Percentiles rank a stretch among this genome's conserved stretches.
These are phyloP conservation scores for Silybum marianum DNA, from an alignment of 129 eudicot species.

Conservation along the genomic window DNA sequence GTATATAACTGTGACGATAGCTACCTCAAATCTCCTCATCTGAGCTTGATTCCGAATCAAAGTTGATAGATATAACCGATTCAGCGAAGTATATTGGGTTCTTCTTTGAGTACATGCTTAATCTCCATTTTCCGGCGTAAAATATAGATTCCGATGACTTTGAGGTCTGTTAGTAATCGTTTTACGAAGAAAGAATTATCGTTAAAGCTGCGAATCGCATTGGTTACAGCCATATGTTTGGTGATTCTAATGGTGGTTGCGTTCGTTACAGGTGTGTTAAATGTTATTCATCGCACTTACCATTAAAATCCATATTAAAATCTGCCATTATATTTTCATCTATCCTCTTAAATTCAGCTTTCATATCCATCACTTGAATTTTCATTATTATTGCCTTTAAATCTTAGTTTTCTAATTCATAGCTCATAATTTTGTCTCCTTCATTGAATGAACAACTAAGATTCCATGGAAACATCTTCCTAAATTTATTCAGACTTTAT, in stretches of 20 bases:
- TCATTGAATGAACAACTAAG: constrained; percentile 28
- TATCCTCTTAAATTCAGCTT: constrained; percentile 24
- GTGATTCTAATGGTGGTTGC: constrained; percentile 39
- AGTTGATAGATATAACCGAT: neutral
- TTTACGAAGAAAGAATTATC: constrained; percentile 23
- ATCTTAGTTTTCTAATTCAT: neutral
- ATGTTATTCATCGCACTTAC: constrained; percentile 21
- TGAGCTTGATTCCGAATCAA: constrained; percentile 20
- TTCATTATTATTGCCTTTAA: constrained; percentile 23
- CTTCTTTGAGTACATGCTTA: constrained; percentile 22
- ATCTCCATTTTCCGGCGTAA: constrained; percentile 34
- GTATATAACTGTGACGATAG: constrained; percentile 16
- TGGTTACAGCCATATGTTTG: constrained; percentile 34
- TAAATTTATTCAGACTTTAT: neutral
- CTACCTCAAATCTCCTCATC: neutral
- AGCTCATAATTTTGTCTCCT: constrained; percentile 23
- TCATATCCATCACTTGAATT: constrained; percentile 1
- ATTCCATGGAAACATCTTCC: neutral
- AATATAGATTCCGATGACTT: constrained; percentile 33
- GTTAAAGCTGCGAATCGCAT: constrained; percentile 33
- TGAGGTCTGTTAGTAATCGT: constrained; percentile 18
- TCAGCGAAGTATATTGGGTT: neutral
- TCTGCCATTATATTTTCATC: constrained; percentile 26
- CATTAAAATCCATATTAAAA: constrained; percentile 19
- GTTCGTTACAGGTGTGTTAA: constrained; percentile 48